phyloP scores from a whole-genome alignment of 495 filamentous ascomycete species.

The Clohesyomyces aquaticus region DNA sequence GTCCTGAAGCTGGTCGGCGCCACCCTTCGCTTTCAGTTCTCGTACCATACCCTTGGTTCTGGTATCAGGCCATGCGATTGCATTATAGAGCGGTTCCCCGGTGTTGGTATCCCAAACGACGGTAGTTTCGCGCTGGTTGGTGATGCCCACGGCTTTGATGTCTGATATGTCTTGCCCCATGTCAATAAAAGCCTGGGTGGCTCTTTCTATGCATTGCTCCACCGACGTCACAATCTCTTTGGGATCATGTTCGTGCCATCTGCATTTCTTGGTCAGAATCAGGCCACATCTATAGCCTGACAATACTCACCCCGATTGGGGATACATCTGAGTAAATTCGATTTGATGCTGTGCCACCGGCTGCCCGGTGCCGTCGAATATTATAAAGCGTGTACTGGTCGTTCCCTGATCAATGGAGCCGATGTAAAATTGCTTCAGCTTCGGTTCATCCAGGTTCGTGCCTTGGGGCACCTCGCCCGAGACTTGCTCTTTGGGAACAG shows the following conservation, averaged over 20 bases:
- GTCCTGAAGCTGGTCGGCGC: slow-evolving; percentile 69
- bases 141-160: slow-evolving; percentile 88
- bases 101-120: slow-evolving; percentile 89
- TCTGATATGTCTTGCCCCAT: slow-evolving; percentile 70
- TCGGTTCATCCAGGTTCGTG: slow-evolving; percentile 31
- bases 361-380: slow-evolving; percentile 80
- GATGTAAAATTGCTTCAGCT: slow-evolving; percentile 54
- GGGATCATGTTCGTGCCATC: slow-evolving; percentile 96
- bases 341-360: slow-evolving; percentile 87
- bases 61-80: slow-evolving; percentile 94
- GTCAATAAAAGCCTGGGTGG: slow-evolving; percentile 71
- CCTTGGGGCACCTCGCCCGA: background rate
- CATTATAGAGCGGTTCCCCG: slow-evolving; percentile 83
- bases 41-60: slow-evolving; percentile 78
- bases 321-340: slow-evolving; percentile 88
- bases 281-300: slow-evolving; percentile 10
- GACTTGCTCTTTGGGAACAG: slow-evolving; percentile 35
- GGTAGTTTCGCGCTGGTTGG: slow-evolving; percentile 92
- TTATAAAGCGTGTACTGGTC: slow-evolving; percentile 88
- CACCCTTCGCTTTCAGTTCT: slow-evolving; percentile 69
- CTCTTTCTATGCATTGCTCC: slow-evolving; percentile 80
- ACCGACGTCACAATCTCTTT: slow-evolving; percentile 78
- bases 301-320: slow-evolving; percentile 77
- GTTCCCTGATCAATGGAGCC: slow-evolving; percentile 90
- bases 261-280: slow-evolving; percentile 46